Evolutionary conservation across 176 grass and related monocot genomes (phyloP).

Genomic region (Eragrostis nindensis): DNA sequence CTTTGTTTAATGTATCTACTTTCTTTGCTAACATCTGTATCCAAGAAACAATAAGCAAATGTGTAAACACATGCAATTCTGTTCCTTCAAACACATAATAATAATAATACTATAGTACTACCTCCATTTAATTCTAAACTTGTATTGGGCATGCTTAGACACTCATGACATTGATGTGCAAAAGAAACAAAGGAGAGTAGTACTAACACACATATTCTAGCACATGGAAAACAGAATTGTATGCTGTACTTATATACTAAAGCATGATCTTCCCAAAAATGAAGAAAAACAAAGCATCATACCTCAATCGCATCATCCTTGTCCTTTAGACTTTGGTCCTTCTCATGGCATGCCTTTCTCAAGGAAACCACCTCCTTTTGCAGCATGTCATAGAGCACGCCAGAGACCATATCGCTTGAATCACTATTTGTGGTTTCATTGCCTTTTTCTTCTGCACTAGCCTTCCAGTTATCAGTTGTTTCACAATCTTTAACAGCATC

Average conservation of each 20-base stretch:
- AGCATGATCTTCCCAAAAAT: not conserved
- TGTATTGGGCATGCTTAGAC: not conserved
- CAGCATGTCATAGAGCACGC: conserved; percentile 87
- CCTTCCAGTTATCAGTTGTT: conserved; percentile 53
- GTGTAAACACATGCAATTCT: not conserved
- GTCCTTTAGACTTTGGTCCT: conserved; percentile 91
- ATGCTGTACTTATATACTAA: not conserved
- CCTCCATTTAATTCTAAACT: not conserved
- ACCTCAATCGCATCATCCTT: conserved; percentile 98
- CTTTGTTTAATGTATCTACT: conserved; percentile 88
- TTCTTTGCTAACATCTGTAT: conserved; percentile 89
- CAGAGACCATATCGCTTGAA: conserved; percentile 71
- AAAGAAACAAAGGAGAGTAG: no score
- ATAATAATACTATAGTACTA: not conserved
- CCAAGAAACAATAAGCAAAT: conserved; percentile 17
- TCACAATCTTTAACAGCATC: conserved; percentile 57
- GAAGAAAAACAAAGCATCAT: not conserved
- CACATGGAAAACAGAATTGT: not conserved
- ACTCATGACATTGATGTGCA: no score
- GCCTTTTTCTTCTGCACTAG: conserved; percentile 53
- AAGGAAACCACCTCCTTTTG: conserved; percentile 91
- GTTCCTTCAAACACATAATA: conserved; percentile 15
- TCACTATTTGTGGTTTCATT: conserved; percentile 49
- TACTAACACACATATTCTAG: not conserved
- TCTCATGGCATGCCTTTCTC: conserved; percentile 88